Evolutionary conservation across 169 alveolate species (phyloP), one percentile per base, ranked within the genome.

Genomic region (Plasmodium ovale): DNA sequence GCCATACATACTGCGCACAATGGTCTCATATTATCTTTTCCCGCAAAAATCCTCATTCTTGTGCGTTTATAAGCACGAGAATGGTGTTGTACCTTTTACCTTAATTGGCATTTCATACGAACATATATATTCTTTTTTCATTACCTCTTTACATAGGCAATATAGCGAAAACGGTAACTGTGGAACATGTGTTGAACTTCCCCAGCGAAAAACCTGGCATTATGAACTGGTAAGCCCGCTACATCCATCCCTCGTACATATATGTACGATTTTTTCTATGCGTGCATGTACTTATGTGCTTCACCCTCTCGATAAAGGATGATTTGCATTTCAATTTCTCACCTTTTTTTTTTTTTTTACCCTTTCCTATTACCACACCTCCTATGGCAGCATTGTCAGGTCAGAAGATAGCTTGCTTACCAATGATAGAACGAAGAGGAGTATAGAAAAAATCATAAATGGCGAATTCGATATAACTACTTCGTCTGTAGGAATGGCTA

Each of bases 311-410:
- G 23, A 23, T 23, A 12, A 14, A 27, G 37, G 23, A 14, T 16
- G 7, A 37, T 29, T 29, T 31, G 2, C 23, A 14, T 2, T 37
- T 21, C 14, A 35, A 21, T 49, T 47, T 25, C 19, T 39, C 12
- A 16, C 12, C 51, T 49, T 29, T 54, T 27, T 37, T 56, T 39
- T 44, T 54, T 16, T 56, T 6, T 64, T 58, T 33, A 7, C 56
- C 9, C 16, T n/a, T n/a, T n/a, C n/a, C n/a, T n/a, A n/a, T n/a
- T n/a, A n/a, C n/a, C n/a, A n/a, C n/a, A n/a, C n/a, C n/a, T n/a
- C n/a, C n/a, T n/a, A n/a, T n/a, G n/a, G n/a, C 49, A 77, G 89
- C 29, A 2, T 77, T 47, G 69, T 77, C 44, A 65, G 79, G 39
- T 64, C 67, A n/a, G 89, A 77, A 42, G 33, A 49, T 16, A 62